Conservation (phyloP, 257 asterid genomes). For the Lycium barbarum region DNA sequence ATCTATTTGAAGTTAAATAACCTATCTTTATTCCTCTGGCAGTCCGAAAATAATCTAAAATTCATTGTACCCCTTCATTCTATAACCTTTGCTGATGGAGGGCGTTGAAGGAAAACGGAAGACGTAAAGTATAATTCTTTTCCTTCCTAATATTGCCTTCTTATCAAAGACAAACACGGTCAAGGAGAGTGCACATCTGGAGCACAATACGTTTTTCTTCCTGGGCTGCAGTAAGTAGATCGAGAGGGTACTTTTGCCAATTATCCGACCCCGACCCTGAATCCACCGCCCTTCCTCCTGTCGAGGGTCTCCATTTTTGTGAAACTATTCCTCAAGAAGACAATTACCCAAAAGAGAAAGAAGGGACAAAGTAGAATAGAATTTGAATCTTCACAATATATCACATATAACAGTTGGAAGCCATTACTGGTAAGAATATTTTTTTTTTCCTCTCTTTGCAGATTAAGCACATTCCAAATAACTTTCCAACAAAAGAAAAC, state of each 20-base stretch:
- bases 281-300: too few relatives aligned
- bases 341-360: conserved; percentile 4
- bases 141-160: not conserved
- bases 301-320: too few relatives aligned
- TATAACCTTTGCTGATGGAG: not conserved
- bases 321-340: too few relatives aligned
- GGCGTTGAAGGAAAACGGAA: not conserved
- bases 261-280: too few relatives aligned
- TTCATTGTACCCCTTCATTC: not conserved
- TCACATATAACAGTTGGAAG: conserved; percentile 23
- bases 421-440: not conserved
- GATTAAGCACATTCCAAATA: conserved; percentile 13
- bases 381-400: conserved; percentile 10
- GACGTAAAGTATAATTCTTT: not conserved
- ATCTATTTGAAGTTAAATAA: not conserved
- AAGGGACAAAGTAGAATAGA: conserved; percentile 3
- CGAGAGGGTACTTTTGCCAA: too few relatives aligned
- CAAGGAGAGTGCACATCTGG: too few relatives aligned
- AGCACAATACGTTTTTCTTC: too few relatives aligned
- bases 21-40: not conserved
- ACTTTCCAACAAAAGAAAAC: not conserved
- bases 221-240: too few relatives aligned
- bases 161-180: not conserved
- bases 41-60: not conserved
- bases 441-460: not conserved